Evolutionary conservation across 2,329 filamentous ascomycete species (phyloP), one percentile per base, ranked within the genome.

Genomic region (Aspergillus uvarum): DNA sequence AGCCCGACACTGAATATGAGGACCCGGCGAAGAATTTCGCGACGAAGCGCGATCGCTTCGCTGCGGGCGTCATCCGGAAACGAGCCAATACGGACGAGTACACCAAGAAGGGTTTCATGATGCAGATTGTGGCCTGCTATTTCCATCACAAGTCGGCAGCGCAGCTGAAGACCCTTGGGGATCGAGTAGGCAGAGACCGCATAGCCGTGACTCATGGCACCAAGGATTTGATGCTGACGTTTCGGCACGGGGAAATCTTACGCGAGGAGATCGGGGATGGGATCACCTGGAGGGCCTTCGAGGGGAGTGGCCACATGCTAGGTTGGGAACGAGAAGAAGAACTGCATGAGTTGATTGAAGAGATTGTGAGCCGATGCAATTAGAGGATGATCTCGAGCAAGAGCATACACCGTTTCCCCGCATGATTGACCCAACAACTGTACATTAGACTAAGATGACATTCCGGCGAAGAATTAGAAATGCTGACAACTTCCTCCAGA

Each of bases 181-280:
- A 92, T 65, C 77, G 74, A 29, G 83, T 96, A 1, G 91, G 91
- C 0, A 82, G 90, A 56, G 84, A 89, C 64, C 80, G 91, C 32
- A 93, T 96, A 64, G 75, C 91, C 67, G 85, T 96, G 5, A 74
- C 94, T 65, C 92, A 96, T 74, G 92, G 92, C 7, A 87, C 83
- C 0, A 76, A 76, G 10, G 92, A 96, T 75, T 80, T 81, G n/a
- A 92, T 96, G 89, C 89, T 96, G 66, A 85, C 84, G 4, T 81
- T 88, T 51, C 82, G 82, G 5, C 90, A 95, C 71, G 91, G 86
- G 0, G 78, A 85, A 69, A 84, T 88, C 73, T 75, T 96, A 64
- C 85, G 89, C 59, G 80, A 85, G 54, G 83, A 84, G 49, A 69
- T 96, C 65, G 90, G 91, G 1, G 86, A 80, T 47, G 77, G 80